These are phyloP conservation scores for Wickerhamomyces ciferrii DNA, from an alignment of 805 yeast genomes.

Conservation along the genomic window DNA sequence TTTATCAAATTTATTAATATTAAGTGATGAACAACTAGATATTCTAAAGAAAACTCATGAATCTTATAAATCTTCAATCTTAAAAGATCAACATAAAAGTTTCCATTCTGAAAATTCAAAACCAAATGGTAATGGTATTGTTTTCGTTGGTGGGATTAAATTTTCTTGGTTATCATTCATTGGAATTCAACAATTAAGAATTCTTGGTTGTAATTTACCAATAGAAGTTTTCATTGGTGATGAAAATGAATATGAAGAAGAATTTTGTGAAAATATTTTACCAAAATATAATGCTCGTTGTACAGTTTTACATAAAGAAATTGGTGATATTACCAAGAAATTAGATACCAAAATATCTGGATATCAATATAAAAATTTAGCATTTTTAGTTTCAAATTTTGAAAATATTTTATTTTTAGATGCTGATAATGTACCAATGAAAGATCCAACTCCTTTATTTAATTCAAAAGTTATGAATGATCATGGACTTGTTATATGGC, in stretches of 20 bases:
- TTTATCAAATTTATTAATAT: slow-evolving; percentile 35
- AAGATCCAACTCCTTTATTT: slow-evolving; percentile 49
- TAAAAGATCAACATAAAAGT: slow-evolving; percentile 32
- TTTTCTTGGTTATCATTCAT: slow-evolving; percentile 67
- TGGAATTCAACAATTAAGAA: slow-evolving; percentile 55
- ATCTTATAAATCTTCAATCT: slow-evolving; percentile 26
- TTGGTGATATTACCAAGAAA: slow-evolving; percentile 44
- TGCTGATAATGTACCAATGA: slow-evolving; percentile 67
- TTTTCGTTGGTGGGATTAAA: slow-evolving; percentile 70
- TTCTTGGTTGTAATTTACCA: slow-evolving; percentile 59
- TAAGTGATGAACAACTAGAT: slow-evolving; percentile 28
- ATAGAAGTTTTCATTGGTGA: slow-evolving; percentile 69
- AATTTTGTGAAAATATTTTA: slow-evolving; percentile 53
- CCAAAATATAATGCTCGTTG: slow-evolving; percentile 62
- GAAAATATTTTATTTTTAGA: slow-evolving; percentile 66
- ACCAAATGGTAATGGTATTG: slow-evolving; percentile 48
- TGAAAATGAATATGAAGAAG: slow-evolving; percentile 60
- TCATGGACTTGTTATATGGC: slow-evolving; percentile 53
- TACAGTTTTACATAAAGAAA: slow-evolving; percentile 51
- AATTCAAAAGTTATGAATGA: slow-evolving; percentile 35
- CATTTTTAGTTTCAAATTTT: slow-evolving; percentile 63
- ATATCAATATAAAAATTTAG: slow-evolving; percentile 63
- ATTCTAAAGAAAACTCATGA: slow-evolving; percentile 34
- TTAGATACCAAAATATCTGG: slow-evolving; percentile 44
- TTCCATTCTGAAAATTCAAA: slow-evolving; percentile 21